Evolutionary conservation across 768 basidiomycete species (phyloP), one percentile per base, ranked within the genome.

Genomic region (Lactarius akahatsu): DNA sequence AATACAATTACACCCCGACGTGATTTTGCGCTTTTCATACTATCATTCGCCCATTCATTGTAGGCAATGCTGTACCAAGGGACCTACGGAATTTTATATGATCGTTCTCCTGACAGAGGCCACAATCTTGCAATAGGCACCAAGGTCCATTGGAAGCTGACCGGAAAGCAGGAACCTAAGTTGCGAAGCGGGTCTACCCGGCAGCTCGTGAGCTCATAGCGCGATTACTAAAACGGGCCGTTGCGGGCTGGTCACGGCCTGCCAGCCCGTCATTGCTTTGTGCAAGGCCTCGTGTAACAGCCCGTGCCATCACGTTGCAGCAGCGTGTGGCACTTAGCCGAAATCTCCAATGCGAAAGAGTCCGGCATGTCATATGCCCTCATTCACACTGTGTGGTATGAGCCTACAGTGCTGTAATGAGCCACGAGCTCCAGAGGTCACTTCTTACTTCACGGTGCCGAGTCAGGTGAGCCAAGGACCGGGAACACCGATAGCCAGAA

Each of bases 1-100:
- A 92, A 75, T 92, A 93, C 71, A 83, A 85, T 59, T 91, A 84
- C 45, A 59, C 32, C 6, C 52, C 66, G 16, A 30, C 41, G 11
- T 67, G 34, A 63, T 62, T n/a, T 26, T 26, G 32, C 40, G 9
- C 1, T 18, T 28, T 9, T 5, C 15, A 13, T 50, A 26, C 32
- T 20, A 32, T 9, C 30, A 47, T 57, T 56, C 26, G 5, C 28
- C 38, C 3, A 5, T 58, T 30, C 32, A 23, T n/a, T 40, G 16
- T 34, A 28, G 18, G 47, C 23, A 3, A 26, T 30, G 40, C 28
- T 11, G 23, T 34, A 50, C 36, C 26, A 50, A 20, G 13, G 20
- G 26, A 34, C n/a, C 2, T 26, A 28, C 11, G 3, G 13, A 20
- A 32, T 8, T 18, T 28, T 54, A n/a, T 34, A 34, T 13, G 15